Conservation (phyloP, 2,329 filamentous ascomycete genomes). For the Monosporascus sp. region DNA sequence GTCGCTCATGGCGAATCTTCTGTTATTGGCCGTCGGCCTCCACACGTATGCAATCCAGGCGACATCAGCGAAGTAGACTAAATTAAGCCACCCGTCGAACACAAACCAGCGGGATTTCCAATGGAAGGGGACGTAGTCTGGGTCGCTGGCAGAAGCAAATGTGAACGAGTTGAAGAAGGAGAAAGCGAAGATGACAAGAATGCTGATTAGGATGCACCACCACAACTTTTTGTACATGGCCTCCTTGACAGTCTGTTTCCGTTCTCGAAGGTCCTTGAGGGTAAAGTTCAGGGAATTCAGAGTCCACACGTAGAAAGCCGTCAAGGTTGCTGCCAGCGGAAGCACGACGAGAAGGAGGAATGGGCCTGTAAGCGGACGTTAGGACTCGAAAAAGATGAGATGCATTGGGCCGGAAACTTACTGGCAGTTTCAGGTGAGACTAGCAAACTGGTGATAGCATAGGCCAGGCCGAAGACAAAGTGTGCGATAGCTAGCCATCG, state of each 20-base stretch:
- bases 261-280: slow-evolving; percentile 90
- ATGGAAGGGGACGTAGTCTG: slow-evolving; percentile 90
- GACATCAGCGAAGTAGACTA: slow-evolving; percentile 93
- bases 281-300: slow-evolving; percentile 91
- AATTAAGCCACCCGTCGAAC: slow-evolving; percentile 92
- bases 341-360: slow-evolving; percentile 90
- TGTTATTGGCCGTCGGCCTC: slow-evolving; percentile 94
- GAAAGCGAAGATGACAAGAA: slow-evolving; percentile 94
- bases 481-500: slow-evolving; percentile 86
- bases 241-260: slow-evolving; percentile 90
- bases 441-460: slow-evolving; percentile 82
- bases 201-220: slow-evolving; percentile 92
- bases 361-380: slow-evolving; percentile 51
- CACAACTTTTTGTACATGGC: slow-evolving; percentile 97
- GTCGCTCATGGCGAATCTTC: slow-evolving; percentile 97
- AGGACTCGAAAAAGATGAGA: neutral
- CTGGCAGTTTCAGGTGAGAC: slow-evolving; percentile 82
- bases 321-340: slow-evolving; percentile 84
- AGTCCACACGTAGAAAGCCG: slow-evolving; percentile 98
- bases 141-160: slow-evolving; percentile 78
- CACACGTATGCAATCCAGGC: slow-evolving; percentile 92
- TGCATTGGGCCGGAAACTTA: slow-evolving; percentile 28
- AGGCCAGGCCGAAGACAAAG: slow-evolving; percentile 91
- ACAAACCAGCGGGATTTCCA: slow-evolving; percentile 99
- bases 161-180: slow-evolving; percentile 98